Base-by-base conservation (phyloP, 202 grass and related monocot species). In the Miscanthus sacchariflorus region DNA sequence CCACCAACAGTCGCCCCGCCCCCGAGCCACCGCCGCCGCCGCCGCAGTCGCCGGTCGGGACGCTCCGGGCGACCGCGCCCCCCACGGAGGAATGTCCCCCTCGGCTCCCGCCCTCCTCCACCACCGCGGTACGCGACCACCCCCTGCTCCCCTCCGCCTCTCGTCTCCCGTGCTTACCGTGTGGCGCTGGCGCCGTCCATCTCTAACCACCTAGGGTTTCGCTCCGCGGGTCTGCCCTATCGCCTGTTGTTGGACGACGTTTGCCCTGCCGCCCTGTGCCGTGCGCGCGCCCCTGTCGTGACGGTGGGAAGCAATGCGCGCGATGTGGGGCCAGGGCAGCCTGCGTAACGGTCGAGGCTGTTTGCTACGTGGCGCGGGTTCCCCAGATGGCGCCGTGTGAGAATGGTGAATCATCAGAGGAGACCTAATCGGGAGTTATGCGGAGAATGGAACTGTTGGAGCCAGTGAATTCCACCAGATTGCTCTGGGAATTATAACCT, bases 71-170 rank as follows among this genome's bases (percentile, higher is more conserved):
- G 68, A 66, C 19, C 18, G 11, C 49, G 5, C 52, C 23, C 7
- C 21, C 24, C 0, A 25, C 23, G 6, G 42, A 64, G 85, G 56
- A 17, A 95, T 90, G 93, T 70, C 68, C 45, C 28, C 78, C 69
- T 79, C 70, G 5, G 86, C 54, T 49, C 82, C 78, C 38, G 50
- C 72, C 48, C 79, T 90, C 83, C 75, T 78, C 52, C 68, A 77
- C 36, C 74, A 84, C 71, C 86, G 89, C 52, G 90, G 91, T 95
- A 87, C 36, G 90, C 83, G 89, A 84, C 77, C 2, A 9, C 33
- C 63, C 12, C 43, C 78, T 48, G 10, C 39, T 64, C 39, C 5
- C 50, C 68, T 13, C 72, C 74, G 0, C 77, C 11, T 7, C 64
- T 71, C 81, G 49, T 64, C 67, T 59, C 4, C 24, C 81, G 10